phyloP scores from a whole-genome alignment of 805 yeast genomes.

The Teunomyces tritomae region DNA sequence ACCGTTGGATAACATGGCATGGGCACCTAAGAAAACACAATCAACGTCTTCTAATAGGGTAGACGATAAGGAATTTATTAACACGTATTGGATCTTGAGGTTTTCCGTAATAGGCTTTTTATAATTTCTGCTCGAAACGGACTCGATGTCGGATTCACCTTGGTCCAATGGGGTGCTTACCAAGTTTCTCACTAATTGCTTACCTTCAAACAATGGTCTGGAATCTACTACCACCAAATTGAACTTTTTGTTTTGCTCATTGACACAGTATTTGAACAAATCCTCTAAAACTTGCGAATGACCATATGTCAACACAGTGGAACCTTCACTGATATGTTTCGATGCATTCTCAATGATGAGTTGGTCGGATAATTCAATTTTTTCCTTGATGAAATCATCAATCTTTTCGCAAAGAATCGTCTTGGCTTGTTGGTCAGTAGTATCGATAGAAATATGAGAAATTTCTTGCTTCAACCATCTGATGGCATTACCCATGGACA shows the following conservation, averaged over 20 bases:
- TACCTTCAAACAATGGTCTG: slow-evolving; percentile 92
- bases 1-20: slow-evolving; percentile 95
- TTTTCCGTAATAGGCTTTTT: slow-evolving; percentile 43
- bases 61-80: slow-evolving; percentile 70
- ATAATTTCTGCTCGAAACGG: slow-evolving; percentile 14
- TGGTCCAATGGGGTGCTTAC: slow-evolving; percentile 40
- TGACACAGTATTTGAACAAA: slow-evolving; percentile 64
- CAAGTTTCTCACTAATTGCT: slow-evolving; percentile 64
- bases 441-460: slow-evolving; percentile 73
- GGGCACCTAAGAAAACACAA: slow-evolving; percentile 92
- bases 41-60: slow-evolving; percentile 84
- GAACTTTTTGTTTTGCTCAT: slow-evolving; percentile 60
- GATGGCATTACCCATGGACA: slow-evolving; percentile 96
- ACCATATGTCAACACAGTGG: slow-evolving; percentile 83
- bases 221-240: slow-evolving; percentile 87
- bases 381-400: slow-evolving; percentile 79
- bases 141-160: slow-evolving; percentile 17
- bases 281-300: slow-evolving; percentile 80
- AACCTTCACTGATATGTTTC: slow-evolving; percentile 68
- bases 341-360: slow-evolving; percentile 81
- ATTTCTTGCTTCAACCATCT: slow-evolving; percentile 96
- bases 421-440: slow-evolving; percentile 67
- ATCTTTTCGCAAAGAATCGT: slow-evolving; percentile 60
- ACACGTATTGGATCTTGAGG: slow-evolving; percentile 71
- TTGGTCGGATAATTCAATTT: slow-evolving; percentile 77